Base-by-base conservation (phyloP, 306 rosid species). In the Urtica urens region DNA sequence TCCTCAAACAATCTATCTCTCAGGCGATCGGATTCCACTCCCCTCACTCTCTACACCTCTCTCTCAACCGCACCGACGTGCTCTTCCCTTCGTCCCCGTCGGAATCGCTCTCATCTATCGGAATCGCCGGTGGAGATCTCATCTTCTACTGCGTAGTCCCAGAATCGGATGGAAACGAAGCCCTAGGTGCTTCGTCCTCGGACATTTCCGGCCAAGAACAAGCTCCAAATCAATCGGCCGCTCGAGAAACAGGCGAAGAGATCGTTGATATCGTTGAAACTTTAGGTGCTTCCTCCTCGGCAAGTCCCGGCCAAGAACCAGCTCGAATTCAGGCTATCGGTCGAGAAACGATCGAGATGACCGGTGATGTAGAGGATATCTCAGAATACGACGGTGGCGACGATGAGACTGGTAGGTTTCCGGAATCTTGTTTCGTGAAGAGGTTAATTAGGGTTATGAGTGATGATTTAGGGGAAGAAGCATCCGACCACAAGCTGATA, bases 11-110 rank as follows among this genome's bases (percentile, higher is more conserved):
- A 33, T 48, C 61, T 31, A 23, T 88, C 13, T 52, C 81, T 49
- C 66, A 30, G 14, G 40, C 69, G 17, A 60, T 73, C 38, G 25
- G 66, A 3, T 7, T 7, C 57, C 76, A 3, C 29, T 62, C 83
- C 9, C 60, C 81, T 18, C 38, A 66, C 24, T 53, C 70, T 15
- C 66, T 74, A 13, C 79, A 67, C 53, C 81, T 88, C 34, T 88
- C 93, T 20, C 81, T 88, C 62, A 84, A 88, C 49, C 48, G 78
- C 46, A 71, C 62, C 38, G 82, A 84, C 65, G 93, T 83, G 67
- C 81, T 88, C 48, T 48, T 7, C 27, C 48, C 71, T 10, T 40
- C 93, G 14, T 65, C 81, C 20, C 72, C 65, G 0, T 11, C 54
- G 27, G 76, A 62, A 1, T 48, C 79, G 10, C 72, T 88, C 26